Conservation (phyloP, 1,139 yeast genomes). For the Tardiomyces digboiensis region DNA sequence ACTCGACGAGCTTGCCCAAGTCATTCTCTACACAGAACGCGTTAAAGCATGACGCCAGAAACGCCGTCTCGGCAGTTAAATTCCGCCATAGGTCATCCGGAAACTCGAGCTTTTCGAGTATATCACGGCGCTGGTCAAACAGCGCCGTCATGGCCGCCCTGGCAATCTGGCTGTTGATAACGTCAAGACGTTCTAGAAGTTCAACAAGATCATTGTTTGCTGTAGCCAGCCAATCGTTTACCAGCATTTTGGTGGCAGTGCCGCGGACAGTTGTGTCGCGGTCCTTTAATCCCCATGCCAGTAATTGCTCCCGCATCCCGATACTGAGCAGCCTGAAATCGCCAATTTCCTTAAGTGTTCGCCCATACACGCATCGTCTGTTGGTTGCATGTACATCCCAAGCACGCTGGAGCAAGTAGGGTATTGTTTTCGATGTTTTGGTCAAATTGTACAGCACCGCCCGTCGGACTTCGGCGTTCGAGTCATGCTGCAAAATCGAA, state of each 20-base stretch:
- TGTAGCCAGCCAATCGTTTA: constrained; percentile 60
- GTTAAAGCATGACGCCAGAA: constrained; percentile 59
- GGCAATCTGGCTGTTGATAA: constrained; percentile 52
- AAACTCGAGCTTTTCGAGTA: constrained; percentile 47
- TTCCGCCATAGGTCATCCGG: constrained; percentile 54
- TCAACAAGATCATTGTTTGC: constrained; percentile 64
- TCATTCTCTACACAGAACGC: constrained; percentile 50
- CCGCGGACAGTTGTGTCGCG: constrained; percentile 64
- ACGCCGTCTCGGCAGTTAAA: constrained; percentile 66
- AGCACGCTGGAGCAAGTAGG: constrained; percentile 67
- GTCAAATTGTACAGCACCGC: constrained; percentile 69
- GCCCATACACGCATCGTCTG: constrained; percentile 62
- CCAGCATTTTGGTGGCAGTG: constrained; percentile 67
- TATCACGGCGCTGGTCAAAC: constrained; percentile 53
- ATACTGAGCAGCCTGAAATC: constrained; percentile 53
- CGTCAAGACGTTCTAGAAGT: constrained; percentile 61
- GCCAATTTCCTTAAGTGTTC: constrained; percentile 59
- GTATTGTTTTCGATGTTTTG: constrained; percentile 44
- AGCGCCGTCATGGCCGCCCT: constrained; percentile 51
- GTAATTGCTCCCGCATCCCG: constrained; percentile 52
- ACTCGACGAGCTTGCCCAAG: constrained; percentile 49
- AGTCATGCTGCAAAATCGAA: constrained; percentile 59
- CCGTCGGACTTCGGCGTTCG: constrained; percentile 82
- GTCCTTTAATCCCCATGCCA: constrained; percentile 83
- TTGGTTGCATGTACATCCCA: constrained; percentile 67